Conservation (phyloP, 106 monocot species). For the Dendrobium chrysotoxum region DNA sequence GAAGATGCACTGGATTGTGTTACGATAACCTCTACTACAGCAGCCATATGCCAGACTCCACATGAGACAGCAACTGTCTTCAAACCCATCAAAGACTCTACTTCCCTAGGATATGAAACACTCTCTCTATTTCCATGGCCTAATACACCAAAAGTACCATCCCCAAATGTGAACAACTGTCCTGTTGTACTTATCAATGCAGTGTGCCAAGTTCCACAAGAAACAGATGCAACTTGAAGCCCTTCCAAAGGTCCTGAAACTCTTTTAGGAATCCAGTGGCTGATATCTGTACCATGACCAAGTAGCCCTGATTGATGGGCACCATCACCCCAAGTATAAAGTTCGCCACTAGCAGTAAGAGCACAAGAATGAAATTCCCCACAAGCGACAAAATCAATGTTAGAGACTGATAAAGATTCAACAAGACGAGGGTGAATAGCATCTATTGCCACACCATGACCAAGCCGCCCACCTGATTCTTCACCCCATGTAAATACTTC, state of each 20-base stretch:
- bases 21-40: slow-evolving; percentile 82
- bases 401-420: slow-evolving; percentile 54
- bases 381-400: slow-evolving; percentile 65
- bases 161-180: slow-evolving; percentile 92
- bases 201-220: slow-evolving; percentile 96
- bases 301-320: slow-evolving; percentile 78
- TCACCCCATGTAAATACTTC: slow-evolving; percentile 96
- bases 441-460: slow-evolving; percentile 67
- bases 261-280: slow-evolving; percentile 95
- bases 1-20: slow-evolving; percentile 76
- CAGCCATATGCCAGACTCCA: slow-evolving; percentile 97
- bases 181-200: slow-evolving; percentile 71
- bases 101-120: slow-evolving; percentile 64
- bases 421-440: slow-evolving; percentile 67
- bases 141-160: slow-evolving; percentile 85
- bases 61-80: slow-evolving; percentile 86
- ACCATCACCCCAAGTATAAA: slow-evolving; percentile 97
- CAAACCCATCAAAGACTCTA: slow-evolving; percentile 87
- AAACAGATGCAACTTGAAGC: slow-evolving; percentile 61
- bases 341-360: slow-evolving; percentile 60
- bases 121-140: slow-evolving; percentile 87
- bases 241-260: slow-evolving; percentile 79
- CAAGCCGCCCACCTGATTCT: slow-evolving; percentile 84
- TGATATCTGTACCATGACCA: slow-evolving; percentile 71
- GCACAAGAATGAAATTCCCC: slow-evolving; percentile 97